These are phyloP conservation scores for Colletotrichum zoysiae DNA, from an alignment of 2,329 filamentous ascomycete genomes.

Conservation along the genomic window DNA sequence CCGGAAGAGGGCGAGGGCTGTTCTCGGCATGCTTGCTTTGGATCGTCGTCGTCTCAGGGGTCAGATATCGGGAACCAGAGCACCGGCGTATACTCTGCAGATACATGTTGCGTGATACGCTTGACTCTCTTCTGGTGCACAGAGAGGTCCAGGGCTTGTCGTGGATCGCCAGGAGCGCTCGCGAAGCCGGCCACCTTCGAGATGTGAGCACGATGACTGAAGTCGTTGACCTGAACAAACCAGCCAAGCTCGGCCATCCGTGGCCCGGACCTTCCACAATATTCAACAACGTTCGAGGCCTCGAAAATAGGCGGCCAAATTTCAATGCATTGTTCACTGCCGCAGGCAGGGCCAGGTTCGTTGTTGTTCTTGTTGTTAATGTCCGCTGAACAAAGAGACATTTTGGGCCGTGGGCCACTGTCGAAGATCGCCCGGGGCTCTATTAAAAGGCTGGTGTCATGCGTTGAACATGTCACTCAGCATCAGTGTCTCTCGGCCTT, in stretches of 20 bases:
- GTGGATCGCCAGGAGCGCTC: neutral
- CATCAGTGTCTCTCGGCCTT: neutral
- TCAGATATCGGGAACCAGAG: neutral
- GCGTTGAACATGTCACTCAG: too few species aligned
- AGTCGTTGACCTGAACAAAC: neutral
- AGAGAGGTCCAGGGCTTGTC: neutral
- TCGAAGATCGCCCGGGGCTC: neutral
- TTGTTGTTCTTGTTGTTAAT: neutral
- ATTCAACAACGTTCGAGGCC: neutral
- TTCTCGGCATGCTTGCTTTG: neutral
- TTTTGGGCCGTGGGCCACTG: neutral
- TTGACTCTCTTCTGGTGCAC: neutral
- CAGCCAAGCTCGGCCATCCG: neutral
- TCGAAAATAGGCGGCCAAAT: neutral
- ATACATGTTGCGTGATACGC: neutral
- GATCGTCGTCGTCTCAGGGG: neutral
- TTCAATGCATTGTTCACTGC: conserved; percentile 21
- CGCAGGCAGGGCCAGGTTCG: neutral
- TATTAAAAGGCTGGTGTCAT: conserved; percentile 10
- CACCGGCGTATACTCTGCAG: neutral
- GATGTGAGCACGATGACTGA: neutral
- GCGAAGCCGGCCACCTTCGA: neutral
- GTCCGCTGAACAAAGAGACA: conserved; percentile 17
- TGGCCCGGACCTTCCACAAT: neutral
- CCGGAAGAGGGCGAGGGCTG: neutral